Evolutionary conservation across 192 early-diverging fungal species (phyloP), one percentile per base, ranked within the genome.

Genomic region (Coemansia sp.): DNA sequence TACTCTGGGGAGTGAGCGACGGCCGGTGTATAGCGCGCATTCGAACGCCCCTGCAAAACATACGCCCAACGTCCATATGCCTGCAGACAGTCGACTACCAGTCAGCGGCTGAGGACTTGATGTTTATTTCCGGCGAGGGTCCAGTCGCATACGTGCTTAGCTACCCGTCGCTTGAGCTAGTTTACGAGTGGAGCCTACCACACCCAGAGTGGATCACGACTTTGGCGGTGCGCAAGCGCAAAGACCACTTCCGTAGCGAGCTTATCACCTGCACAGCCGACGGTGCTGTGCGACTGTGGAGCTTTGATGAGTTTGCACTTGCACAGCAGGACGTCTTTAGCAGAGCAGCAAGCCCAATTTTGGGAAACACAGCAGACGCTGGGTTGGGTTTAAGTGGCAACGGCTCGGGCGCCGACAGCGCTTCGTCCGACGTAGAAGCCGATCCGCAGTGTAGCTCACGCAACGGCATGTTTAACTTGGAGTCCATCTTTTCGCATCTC

Each of bases 301-400:
- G 75, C 39, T 82, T 70, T 53, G 78, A 81, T 31, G 78, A 81
- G 72, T 75, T 80, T 71, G 77, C 64, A 18, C 43, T 80, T 20
- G 69, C 70, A 3, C 78, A 81, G 64, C 73, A 75, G 38, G 73
- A 76, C 16, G 70, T 69, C 14, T 69, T 72, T 20, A 73, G 76
- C 43, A 42, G 71, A n/a, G 65, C 71, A 11, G 63, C 61, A 11
- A 75, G 73, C 31, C 73, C 73, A 7, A 48, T 41, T 0, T n/a
- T 60, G 36, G 48, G 60, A 3, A 48, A 26, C 9, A 18, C 34
- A 23, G 33, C 65, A 1, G 65, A 61, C 20, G 20, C 48, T 5
- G 69, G 56, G 12, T 6, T 50, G 23, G 62, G 53, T 7, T 18
- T 33, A 7, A 59, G 61, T 42, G 36, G 34, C 11, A 53, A 53